Evolutionary conservation across 1,284 basidiomycete genomes (phyloP).

Genomic region (Cutaneotrichosporon cyanovorans): DNA sequence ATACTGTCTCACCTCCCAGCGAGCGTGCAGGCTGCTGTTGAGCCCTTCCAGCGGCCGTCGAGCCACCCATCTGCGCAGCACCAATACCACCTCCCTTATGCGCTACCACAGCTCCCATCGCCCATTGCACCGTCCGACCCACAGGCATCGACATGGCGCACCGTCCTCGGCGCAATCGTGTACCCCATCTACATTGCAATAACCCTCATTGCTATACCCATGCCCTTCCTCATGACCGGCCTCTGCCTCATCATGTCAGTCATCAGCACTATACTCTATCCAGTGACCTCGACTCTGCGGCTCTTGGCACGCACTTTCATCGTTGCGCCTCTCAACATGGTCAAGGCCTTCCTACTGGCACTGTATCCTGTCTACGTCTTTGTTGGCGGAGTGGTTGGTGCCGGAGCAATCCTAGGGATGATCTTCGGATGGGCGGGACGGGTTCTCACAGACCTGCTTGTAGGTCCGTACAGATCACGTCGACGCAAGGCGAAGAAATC

Average conservation of each 20-base stretch:
- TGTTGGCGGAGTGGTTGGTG: constrained; percentile 32
- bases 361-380: constrained; percentile 39
- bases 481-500: constrained; percentile 2
- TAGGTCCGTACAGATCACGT: constrained; percentile 4
- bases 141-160: constrained; percentile 19
- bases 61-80: constrained; percentile 4
- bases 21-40: constrained; percentile 16
- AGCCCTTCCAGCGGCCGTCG: not conserved
- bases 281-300: constrained; percentile 25
- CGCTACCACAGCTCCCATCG: constrained; percentile 21
- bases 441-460: constrained; percentile 15
- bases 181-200: constrained; percentile 36
- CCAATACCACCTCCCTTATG: constrained; percentile 30
- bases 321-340: constrained; percentile 22
- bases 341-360: constrained; percentile 18
- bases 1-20: constrained; percentile 31
- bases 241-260: constrained; percentile 21
- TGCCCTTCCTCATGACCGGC: constrained; percentile 28
- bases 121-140: constrained; percentile 2
- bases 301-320: constrained; percentile 30
- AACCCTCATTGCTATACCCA: constrained; percentile 30
- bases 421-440: constrained; percentile 31
- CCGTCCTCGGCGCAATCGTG: constrained; percentile 20
- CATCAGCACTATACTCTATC: constrained; percentile 28
- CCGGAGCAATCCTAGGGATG: constrained; percentile 34